Evolutionary conservation across 2,329 filamentous ascomycete genomes (phyloP).

Genomic region (Cercospora canescens): DNA sequence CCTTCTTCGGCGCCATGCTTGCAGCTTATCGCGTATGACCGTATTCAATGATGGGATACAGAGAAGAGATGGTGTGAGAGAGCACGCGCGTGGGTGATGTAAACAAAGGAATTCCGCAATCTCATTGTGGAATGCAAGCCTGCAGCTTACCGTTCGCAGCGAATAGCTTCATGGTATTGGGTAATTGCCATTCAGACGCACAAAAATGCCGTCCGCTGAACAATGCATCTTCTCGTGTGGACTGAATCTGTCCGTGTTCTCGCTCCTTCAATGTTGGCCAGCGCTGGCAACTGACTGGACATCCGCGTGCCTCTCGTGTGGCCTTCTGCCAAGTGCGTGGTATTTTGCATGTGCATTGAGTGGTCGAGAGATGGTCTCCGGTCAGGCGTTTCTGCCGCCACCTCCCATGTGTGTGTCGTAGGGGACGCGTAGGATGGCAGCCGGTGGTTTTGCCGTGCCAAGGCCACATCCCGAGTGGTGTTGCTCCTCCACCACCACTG

Average conservation of each 20-base stretch:
- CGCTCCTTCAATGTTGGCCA: background rate
- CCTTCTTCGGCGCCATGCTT: slow-evolving; percentile 1
- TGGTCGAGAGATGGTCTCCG: background rate
- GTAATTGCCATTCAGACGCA: background rate
- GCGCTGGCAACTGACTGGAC: background rate
- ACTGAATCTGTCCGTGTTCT: too few relatives aligned
- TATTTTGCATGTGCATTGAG: background rate
- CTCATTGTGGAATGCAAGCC: slow-evolving; percentile 20
- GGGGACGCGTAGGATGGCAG: too few relatives aligned
- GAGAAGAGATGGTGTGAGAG: background rate
- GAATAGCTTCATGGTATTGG: background rate
- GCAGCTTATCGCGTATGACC: background rate
- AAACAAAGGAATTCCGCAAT: slow-evolving; percentile 24
- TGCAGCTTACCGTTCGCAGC: slow-evolving; percentile 18
- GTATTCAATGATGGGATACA: background rate
- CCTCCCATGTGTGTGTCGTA: too few relatives aligned
- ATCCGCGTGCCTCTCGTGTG: background rate
- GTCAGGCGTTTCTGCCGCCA: too few relatives aligned
- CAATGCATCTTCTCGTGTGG: background rate
- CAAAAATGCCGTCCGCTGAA: background rate
- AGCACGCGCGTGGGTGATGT: slow-evolving; percentile 2
- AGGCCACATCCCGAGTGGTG: background rate
- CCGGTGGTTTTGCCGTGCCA: background rate
- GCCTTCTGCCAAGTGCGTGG: background rate
- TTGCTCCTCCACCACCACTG: background rate